phyloP scores from a whole-genome alignment of 148 eudicot genomes.

The Fallopia convolvulus region DNA sequence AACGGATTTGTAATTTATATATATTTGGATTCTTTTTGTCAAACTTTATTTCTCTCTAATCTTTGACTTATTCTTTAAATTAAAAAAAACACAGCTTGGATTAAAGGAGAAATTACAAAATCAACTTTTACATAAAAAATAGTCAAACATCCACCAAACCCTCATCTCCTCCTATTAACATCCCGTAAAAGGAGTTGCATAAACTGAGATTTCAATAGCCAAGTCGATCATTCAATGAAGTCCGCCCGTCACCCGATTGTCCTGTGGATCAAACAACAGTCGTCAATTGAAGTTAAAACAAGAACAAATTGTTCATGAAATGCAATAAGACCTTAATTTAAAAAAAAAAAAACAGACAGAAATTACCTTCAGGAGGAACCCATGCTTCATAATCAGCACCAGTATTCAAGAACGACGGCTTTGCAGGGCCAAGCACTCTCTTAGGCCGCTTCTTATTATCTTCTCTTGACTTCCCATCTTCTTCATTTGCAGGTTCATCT shows the following conservation, averaged over 20 bases:
- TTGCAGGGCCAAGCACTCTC: conserved; percentile 74
- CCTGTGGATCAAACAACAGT: conserved; percentile 38
- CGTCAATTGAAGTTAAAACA: not conserved
- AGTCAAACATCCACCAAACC: not conserved
- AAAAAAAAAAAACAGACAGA: not conserved
- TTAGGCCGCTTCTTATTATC: conserved; percentile 41
- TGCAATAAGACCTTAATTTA: not conserved
- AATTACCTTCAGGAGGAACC: conserved; percentile 92
- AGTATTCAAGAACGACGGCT: conserved; percentile 45
- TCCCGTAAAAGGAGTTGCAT: not conserved
- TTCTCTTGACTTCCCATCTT: conserved; percentile 22
- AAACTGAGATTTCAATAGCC: conserved; percentile 49
- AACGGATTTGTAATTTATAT: too few relatives aligned
- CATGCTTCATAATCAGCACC: conserved; percentile 45
- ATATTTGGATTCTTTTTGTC: too few relatives aligned
- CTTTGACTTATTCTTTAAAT: not conserved
- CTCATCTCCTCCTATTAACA: not conserved
- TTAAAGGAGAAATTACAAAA: not conserved
- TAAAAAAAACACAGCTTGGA: not conserved
- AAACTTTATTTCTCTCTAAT: not conserved
- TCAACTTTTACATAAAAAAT: not conserved
- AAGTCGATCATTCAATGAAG: conserved; percentile 83
- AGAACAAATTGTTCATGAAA: not conserved
- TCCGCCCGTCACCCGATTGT: conserved; percentile 98
- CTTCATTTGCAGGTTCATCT: conserved; percentile 36